Conservation (phyloP, 345 rosid species). For the Conringia planisiliqua region DNA sequence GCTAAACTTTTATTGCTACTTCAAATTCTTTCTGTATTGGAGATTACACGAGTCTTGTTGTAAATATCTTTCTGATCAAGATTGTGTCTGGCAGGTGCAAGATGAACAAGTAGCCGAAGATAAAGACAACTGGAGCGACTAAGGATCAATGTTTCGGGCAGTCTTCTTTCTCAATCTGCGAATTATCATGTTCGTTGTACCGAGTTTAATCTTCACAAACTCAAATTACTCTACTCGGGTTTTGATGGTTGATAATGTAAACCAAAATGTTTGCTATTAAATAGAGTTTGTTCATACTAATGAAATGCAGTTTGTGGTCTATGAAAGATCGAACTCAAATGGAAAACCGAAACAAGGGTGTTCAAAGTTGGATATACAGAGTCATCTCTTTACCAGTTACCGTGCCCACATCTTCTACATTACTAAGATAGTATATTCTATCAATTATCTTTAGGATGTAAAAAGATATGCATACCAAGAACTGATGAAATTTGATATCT, state of each 20-base stretch:
- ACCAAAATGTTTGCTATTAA: neutral
- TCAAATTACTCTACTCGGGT: neutral
- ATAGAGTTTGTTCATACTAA: neutral
- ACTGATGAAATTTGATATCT: conserved; percentile 28
- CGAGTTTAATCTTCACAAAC: neutral
- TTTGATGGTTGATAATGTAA: neutral
- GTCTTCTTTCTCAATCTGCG: neutral
- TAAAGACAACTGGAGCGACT: conserved; percentile 73
- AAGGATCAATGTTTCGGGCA: neutral
- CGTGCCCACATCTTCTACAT: neutral
- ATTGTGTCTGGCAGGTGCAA: conserved; percentile 33
- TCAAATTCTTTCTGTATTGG: neutral
- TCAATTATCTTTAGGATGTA: conserved; percentile 8
- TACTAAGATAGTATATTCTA: neutral
- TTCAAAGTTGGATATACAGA: neutral
- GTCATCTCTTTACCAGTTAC: conserved; percentile 6
- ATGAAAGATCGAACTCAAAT: neutral
- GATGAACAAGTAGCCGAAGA: conserved; percentile 46
- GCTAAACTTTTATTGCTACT: neutral
- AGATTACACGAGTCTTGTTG: neutral
- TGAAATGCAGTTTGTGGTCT: neutral
- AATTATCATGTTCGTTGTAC: neutral
- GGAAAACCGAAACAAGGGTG: neutral
- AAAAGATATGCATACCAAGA: conserved; percentile 30
- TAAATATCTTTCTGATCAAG: conserved; percentile 7